These are phyloP conservation scores for Sporisorium iseilematis-ciliati DNA, from an alignment of 1,284 basidiomycete species.

Conservation along the genomic window DNA sequence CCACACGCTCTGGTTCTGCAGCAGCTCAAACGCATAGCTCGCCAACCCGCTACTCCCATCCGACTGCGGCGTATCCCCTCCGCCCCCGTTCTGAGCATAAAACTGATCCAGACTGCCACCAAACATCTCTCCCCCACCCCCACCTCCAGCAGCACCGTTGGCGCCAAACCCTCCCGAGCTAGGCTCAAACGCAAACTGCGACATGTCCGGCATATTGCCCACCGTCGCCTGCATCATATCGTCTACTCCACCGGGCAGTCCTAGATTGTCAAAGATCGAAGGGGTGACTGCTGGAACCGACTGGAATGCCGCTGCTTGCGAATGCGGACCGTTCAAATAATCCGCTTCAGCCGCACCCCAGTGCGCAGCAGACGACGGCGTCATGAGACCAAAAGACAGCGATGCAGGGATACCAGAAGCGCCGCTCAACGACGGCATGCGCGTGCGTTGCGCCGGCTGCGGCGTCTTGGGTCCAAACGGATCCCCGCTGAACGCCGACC, in stretches of 20 bases:
- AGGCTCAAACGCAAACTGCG: constrained; percentile 16
- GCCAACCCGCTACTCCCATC: constrained; percentile 32
- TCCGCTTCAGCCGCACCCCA: constrained; percentile 27
- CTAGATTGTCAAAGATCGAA: constrained; percentile 43
- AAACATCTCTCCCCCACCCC: constrained; percentile 7
- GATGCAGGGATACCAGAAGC: constrained; percentile 29
- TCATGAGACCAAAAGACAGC: constrained; percentile 40
- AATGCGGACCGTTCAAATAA: constrained; percentile 34
- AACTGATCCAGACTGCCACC: constrained; percentile 16
- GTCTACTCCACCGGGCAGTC: constrained; percentile 15
- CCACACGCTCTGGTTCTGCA: constrained; percentile 52
- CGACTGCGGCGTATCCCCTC: constrained; percentile 26
- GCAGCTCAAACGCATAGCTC: constrained; percentile 45
- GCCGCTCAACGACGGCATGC: constrained; percentile 35
- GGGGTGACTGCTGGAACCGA: constrained; percentile 33
- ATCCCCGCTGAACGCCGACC: constrained; percentile 3
- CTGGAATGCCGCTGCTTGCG: constrained; percentile 25
- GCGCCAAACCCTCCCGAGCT: background rate
- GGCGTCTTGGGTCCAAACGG: constrained; percentile 31
- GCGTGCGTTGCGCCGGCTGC: constrained; percentile 15
- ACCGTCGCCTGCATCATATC: constrained; percentile 19
- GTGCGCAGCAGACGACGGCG: constrained; percentile 14
- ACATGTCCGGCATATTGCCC: constrained; percentile 18
- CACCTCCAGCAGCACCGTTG: constrained; percentile 2
- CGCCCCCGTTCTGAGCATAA: background rate